These are phyloP conservation scores for Suillus hirtellus DNA, from an alignment of 768 basidiomycete genomes.

Conservation along the genomic window DNA sequence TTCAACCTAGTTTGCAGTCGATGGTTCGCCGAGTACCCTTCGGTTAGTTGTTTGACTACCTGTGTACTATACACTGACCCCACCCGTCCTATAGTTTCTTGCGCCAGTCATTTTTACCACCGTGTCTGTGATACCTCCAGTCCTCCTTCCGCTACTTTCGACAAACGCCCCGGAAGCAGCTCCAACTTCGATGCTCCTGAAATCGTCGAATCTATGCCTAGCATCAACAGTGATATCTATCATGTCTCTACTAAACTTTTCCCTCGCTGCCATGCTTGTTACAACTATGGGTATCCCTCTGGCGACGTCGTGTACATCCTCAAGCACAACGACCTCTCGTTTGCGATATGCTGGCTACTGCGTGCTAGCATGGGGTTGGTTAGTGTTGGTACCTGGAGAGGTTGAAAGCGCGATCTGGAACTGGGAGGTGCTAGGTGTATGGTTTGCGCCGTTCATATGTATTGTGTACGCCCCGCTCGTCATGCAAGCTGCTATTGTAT, in stretches of 20 bases:
- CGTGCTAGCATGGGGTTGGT: constrained; percentile 57
- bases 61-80: not conserved
- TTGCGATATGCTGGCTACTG: constrained; percentile 42
- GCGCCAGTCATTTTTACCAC: constrained; percentile 31
- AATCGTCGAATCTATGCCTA: constrained; percentile 76
- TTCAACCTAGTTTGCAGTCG: constrained; percentile 50
- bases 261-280: constrained; percentile 75
- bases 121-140: constrained; percentile 34
- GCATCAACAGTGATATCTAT: constrained; percentile 86
- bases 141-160: constrained; percentile 32
- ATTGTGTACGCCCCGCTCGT: constrained; percentile 76
- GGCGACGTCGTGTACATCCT: constrained; percentile 33
- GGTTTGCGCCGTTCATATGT: constrained; percentile 83
- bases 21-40: constrained; percentile 42
- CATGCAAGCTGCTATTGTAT: constrained; percentile 67
- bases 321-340: constrained; percentile 23
- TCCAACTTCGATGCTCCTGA: constrained; percentile 53
- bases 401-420: constrained; percentile 60
- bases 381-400: constrained; percentile 47
- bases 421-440: constrained; percentile 78
- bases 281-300: constrained; percentile 67
- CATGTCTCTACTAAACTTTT: constrained; percentile 89
- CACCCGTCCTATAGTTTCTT: constrained; percentile 19
- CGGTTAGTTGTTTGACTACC: constrained; percentile 36
- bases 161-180: constrained; percentile 30